phyloP scores from a whole-genome alignment of 2,329 filamentous ascomycete genomes.

The Xylariomycetidae sp. region DNA sequence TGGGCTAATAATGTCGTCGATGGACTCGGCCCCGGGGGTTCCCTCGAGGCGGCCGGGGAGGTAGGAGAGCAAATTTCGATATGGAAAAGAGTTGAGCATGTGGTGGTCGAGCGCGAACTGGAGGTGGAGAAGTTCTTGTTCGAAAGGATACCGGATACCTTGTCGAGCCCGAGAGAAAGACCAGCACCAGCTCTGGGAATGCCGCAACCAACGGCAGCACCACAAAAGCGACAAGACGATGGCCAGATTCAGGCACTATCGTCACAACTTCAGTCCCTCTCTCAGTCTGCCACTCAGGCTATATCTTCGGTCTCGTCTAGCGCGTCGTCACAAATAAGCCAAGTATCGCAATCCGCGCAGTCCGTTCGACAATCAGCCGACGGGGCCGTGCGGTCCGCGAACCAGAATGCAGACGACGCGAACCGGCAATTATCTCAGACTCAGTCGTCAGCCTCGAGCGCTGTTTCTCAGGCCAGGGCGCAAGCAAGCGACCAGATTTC shows the following conservation, averaged over 20 bases:
- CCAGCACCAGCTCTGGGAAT: constrained; percentile 14
- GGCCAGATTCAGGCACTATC: constrained; percentile 27
- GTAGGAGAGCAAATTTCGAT: constrained; percentile 6
- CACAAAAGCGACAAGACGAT: constrained; percentile 22
- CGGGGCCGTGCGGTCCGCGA: constrained; percentile 22
- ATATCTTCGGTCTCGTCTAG: constrained; percentile 26
- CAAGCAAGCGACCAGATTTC: constrained; percentile 19
- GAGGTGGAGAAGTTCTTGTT: constrained; percentile 9
- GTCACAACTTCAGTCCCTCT: constrained; percentile 23
- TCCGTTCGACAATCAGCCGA: constrained; percentile 25
- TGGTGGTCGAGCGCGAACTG: constrained; percentile 10
- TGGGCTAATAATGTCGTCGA: constrained; percentile 13
- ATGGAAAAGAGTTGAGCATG: constrained; percentile 15
- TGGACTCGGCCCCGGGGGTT: neutral
- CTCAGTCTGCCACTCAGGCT: constrained; percentile 23
- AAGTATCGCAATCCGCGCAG: constrained; percentile 24
- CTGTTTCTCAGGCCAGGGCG: constrained; percentile 18
- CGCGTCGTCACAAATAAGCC: constrained; percentile 22
- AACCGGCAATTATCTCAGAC: constrained; percentile 24
- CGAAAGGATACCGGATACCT: constrained; percentile 12
- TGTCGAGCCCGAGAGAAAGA: constrained; percentile 13
- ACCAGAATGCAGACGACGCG: constrained; percentile 23
- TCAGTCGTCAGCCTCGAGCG: constrained; percentile 25
- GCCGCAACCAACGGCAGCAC: constrained; percentile 19
- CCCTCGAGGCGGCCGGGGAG: neutral